A percentile compares a stretch with the other conserved stretches of the same genome.
These are phyloP conservation scores for Entrophospora sp. DNA, from an alignment of 192 early-diverging fungal genomes.

Conservation along the genomic window DNA sequence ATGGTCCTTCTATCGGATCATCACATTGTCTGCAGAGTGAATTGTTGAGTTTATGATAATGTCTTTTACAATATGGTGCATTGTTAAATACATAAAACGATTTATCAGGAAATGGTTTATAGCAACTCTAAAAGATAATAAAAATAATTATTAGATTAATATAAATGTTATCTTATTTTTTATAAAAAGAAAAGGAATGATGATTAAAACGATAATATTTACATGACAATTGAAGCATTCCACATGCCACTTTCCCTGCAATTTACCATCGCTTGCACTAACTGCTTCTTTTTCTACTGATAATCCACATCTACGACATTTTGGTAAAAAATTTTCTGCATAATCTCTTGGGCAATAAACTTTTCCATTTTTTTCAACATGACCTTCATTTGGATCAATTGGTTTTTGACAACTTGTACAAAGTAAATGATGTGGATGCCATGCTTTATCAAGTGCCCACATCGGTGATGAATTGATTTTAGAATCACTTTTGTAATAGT, in stretches of 20 bases:
- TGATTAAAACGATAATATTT: background rate
- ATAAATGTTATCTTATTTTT: background rate
- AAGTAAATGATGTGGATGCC: slow-evolving; percentile 54
- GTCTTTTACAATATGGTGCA: slow-evolving; percentile 72
- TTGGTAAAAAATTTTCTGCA: slow-evolving; percentile 53
- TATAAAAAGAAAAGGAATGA: background rate
- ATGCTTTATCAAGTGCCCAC: slow-evolving; percentile 56
- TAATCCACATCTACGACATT: slow-evolving; percentile 52
- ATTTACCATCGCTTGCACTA: slow-evolving; percentile 58
- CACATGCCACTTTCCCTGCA: slow-evolving; percentile 61
- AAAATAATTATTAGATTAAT: background rate
- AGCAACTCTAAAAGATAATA: slow-evolving; percentile 40
- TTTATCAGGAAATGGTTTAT: slow-evolving; percentile 62
- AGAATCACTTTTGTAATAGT: slow-evolving; percentile 22
- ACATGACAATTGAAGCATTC: slow-evolving; percentile 65
- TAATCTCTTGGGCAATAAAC: slow-evolving; percentile 67
- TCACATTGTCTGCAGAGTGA: slow-evolving; percentile 73
- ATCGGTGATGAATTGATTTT: slow-evolving; percentile 32
- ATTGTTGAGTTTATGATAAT: slow-evolving; percentile 81
- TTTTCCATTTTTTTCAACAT: slow-evolving; percentile 51
- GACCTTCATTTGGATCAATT: slow-evolving; percentile 41
- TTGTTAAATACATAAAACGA: slow-evolving; percentile 86
- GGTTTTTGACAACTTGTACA: slow-evolving; percentile 59
- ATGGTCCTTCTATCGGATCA: slow-evolving; percentile 82
- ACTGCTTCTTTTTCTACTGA: slow-evolving; percentile 66